Conservation (phyloP, 1,284 basidiomycete species). For the Rhodofomes roseus region DNA sequence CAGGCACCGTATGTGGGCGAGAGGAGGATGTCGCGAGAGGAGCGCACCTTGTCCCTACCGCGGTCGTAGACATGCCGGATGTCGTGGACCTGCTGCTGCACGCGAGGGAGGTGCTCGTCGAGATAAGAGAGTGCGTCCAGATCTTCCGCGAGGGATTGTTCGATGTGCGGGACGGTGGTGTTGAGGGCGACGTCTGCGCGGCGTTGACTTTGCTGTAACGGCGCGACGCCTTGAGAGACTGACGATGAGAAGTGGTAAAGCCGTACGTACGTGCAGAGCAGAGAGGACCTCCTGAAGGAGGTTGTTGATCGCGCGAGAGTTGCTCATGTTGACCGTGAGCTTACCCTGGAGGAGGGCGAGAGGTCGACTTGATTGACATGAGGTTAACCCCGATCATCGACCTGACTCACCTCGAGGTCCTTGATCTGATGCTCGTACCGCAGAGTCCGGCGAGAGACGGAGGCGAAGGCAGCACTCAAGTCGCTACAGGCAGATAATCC, state of each 20-base stretch:
- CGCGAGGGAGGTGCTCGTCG: constrained; percentile 52
- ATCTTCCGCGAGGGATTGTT: constrained; percentile 54
- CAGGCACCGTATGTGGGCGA: neutral
- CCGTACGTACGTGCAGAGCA: constrained; percentile 48
- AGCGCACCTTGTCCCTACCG: constrained; percentile 56
- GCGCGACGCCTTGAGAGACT: neutral
- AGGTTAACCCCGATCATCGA: neutral
- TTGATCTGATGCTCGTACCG: constrained; percentile 63
- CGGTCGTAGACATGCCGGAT: constrained; percentile 63
- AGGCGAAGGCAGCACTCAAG: neutral
- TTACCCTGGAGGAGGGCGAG: constrained; percentile 39
- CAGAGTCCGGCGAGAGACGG: constrained; percentile 42
- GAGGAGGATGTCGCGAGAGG: neutral
- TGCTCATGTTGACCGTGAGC: constrained; percentile 63
- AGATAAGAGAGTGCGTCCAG: constrained; percentile 47
- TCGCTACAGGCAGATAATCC: neutral
- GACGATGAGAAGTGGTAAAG: neutral
- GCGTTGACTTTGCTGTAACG: constrained; percentile 49
- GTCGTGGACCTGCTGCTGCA: constrained; percentile 53
- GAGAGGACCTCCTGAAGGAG: constrained; percentile 58
- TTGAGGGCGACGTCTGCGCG: constrained; percentile 53
- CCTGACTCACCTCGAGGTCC: constrained; percentile 55
- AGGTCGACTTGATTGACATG: neutral
- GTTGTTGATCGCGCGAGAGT: constrained; percentile 66
- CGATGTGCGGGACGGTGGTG: constrained; percentile 57